Evolutionary conservation across 257 asterid genomes (phyloP), one percentile per base, ranked within the genome.

Genomic region (Buddleja alternifolia): DNA sequence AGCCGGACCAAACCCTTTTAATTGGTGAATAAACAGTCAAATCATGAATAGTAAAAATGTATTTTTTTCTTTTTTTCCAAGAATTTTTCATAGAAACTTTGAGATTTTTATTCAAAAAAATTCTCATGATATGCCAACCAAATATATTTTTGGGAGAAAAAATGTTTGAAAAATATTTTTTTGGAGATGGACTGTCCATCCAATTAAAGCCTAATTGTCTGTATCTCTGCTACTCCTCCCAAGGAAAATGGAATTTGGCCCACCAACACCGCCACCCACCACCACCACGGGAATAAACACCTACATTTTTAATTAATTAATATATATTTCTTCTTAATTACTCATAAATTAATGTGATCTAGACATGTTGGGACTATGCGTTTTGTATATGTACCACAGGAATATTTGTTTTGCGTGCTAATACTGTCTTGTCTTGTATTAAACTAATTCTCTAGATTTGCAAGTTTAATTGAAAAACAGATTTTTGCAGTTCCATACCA

Each of bases 331-430:
- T 9, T 36, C 19, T 40, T 46, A 56, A 21, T 11, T 36, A 36
- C 19, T 2, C 12, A 7, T 20, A 23, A 20, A 75, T 62, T 34
- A 62, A 73, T 73, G 70, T 80, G 72, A 45, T 76, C 66, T 24
- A 54, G 65, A 74, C 81, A 77, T 77, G 72, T 77, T 64, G 78
- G 78, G 77, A 72, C 77, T 67, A 67, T 61, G 82, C 78, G 72
- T 14, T 72, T 71, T 68, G 76, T 66, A 57, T 54, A 7, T 51
- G 53, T 53, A 15, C 48, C 11, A 51, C 17, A 51, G 7, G 15
- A n/a, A 0, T 32, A 50, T 36, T 48, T 46, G n/a, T 1, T n/a
- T 67, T n/a, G 10, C 59, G 8, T 48, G 25, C 21, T 69, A 57
- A 3, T 62, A 10, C n/a, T 19, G 36, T 69, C 4, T 56, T 66